These are phyloP conservation scores for Aspergillus novoparasiticus DNA, from an alignment of 2,329 filamentous ascomycete species.

Conservation along the genomic window DNA sequence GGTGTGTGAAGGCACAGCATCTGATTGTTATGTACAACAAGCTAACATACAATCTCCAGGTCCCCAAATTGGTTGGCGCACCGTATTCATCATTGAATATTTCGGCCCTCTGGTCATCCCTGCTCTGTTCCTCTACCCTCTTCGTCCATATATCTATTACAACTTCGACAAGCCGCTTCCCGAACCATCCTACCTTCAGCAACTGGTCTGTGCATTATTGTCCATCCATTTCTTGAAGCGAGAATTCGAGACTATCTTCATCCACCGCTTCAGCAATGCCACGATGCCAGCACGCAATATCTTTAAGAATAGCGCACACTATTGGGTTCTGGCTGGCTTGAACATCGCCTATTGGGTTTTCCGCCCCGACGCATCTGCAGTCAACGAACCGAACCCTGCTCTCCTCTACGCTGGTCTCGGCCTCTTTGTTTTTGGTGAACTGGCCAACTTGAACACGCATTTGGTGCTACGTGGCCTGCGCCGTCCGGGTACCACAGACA, in stretches of 20 bases:
- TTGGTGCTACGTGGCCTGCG: slow-evolving; percentile 76
- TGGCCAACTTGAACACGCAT: slow-evolving; percentile 80
- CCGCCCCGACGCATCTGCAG: slow-evolving; percentile 69
- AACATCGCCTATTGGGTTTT: slow-evolving; percentile 86
- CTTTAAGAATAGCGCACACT: slow-evolving; percentile 92
- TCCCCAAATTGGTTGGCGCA: slow-evolving; percentile 86
- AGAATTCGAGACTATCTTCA: slow-evolving; percentile 88
- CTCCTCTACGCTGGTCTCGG: slow-evolving; percentile 69
- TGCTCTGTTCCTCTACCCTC: slow-evolving; percentile 67
- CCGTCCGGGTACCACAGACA: slow-evolving; percentile 76
- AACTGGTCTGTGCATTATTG: slow-evolving; percentile 72
- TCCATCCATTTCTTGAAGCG: slow-evolving; percentile 89
- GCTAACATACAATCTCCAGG: slow-evolving; percentile 56
- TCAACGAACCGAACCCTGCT: slow-evolving; percentile 48
- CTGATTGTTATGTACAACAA: slow-evolving; percentile 4
- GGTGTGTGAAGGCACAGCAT: slow-evolving; percentile 57
- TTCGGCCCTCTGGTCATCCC: slow-evolving; percentile 89
- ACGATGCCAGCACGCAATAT: slow-evolving; percentile 93
- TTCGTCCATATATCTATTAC: slow-evolving; percentile 73
- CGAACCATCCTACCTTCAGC: slow-evolving; percentile 67
- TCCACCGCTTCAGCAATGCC: slow-evolving; percentile 91
- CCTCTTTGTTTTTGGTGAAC: slow-evolving; percentile 76
- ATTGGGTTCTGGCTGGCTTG: slow-evolving; percentile 83
- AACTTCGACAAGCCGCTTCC: slow-evolving; percentile 50
- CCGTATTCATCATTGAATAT: slow-evolving; percentile 95